Conservation (phyloP, 2,329 filamentous ascomycete genomes). For the Rugonectria rugulosa region DNA sequence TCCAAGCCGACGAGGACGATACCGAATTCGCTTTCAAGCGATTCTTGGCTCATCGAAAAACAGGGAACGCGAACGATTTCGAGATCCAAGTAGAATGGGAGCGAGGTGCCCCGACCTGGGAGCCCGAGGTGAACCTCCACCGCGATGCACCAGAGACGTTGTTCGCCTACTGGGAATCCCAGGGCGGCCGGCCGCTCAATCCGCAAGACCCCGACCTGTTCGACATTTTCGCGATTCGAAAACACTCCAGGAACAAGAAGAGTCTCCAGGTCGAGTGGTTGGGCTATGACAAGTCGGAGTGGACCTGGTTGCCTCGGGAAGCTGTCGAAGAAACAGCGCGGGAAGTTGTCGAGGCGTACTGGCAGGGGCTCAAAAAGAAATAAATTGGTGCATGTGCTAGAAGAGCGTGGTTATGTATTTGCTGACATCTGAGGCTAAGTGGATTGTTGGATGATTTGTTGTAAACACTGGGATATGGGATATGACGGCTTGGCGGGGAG, state of each 20-base stretch:
- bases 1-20: conserved; percentile 13
- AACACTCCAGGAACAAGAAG: conserved; percentile 40
- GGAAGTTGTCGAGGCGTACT: conserved; percentile 41
- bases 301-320: conserved; percentile 41
- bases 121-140: conserved; percentile 44
- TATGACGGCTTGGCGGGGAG: no score
- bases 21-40: conserved; percentile 31
- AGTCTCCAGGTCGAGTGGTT: conserved; percentile 47
- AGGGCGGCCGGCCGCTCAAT: conserved; percentile 44
- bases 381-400: not conserved
- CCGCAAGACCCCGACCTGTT: conserved; percentile 41
- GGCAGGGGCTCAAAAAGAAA: conserved; percentile 16
- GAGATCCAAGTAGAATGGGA: conserved; percentile 45
- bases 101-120: conserved; percentile 42
- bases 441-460: no score
- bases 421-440: no score
- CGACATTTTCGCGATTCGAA: conserved; percentile 44
- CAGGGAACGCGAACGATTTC: conserved; percentile 35
- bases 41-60: conserved; percentile 42
- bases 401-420: no score
- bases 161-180: conserved; percentile 43
- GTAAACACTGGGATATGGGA: no score
- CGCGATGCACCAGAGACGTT: conserved; percentile 42
- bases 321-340: conserved; percentile 39
- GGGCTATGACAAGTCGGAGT: conserved; percentile 41